A percentile compares a stretch with the other conserved stretches of the same genome.
Evolutionary conservation across 1,284 basidiomycete genomes (phyloP).

Genomic region (Inonotus hispidus): DNA sequence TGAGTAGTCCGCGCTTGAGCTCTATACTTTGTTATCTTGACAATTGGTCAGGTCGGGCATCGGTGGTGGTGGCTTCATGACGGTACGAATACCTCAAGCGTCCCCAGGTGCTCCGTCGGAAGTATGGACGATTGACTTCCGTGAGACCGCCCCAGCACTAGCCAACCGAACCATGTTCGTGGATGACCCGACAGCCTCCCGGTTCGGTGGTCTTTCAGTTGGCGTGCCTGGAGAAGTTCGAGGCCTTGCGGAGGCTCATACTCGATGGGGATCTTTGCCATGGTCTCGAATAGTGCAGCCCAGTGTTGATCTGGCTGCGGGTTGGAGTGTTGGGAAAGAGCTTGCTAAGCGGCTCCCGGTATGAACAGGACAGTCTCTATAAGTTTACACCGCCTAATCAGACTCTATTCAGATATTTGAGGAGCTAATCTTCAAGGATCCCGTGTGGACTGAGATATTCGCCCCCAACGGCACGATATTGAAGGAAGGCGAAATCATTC

Average conservation of each 20-base stretch:
- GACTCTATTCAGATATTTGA: slow-evolving; percentile 38
- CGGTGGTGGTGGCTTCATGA: slow-evolving; percentile 91
- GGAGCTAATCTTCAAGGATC: slow-evolving; percentile 65
- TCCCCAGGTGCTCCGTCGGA: slow-evolving; percentile 41
- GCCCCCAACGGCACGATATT: slow-evolving; percentile 72
- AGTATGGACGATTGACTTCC: slow-evolving; percentile 80
- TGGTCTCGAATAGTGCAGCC: slow-evolving; percentile 80
- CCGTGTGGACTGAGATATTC: slow-evolving; percentile 78
- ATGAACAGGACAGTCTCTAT: slow-evolving; percentile 21
- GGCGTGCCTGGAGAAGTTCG: slow-evolving; percentile 85
- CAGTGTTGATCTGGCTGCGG: slow-evolving; percentile 66
- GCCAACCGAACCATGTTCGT: slow-evolving; percentile 76
- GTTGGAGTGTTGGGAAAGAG: slow-evolving; percentile 74
- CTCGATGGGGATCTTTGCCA: slow-evolving; percentile 69
- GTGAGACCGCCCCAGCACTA: slow-evolving; percentile 77
- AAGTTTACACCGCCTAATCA: not conserved
- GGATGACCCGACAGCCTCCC: slow-evolving; percentile 43
- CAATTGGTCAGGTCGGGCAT: slow-evolving; percentile 61
- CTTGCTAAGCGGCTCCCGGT: slow-evolving; percentile 70
- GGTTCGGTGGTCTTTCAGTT: slow-evolving; percentile 74
- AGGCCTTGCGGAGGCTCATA: slow-evolving; percentile 77
- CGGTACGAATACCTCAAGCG: slow-evolving; percentile 68
- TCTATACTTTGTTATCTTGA: not conserved
- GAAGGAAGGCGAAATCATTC: slow-evolving; percentile 69
- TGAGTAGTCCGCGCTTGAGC: slow-evolving; percentile 32